Evolutionary conservation across 108 stramenopile genomes (phyloP), one percentile per base, ranked within the genome.

Genomic region (Conticribra weissflogii): DNA sequence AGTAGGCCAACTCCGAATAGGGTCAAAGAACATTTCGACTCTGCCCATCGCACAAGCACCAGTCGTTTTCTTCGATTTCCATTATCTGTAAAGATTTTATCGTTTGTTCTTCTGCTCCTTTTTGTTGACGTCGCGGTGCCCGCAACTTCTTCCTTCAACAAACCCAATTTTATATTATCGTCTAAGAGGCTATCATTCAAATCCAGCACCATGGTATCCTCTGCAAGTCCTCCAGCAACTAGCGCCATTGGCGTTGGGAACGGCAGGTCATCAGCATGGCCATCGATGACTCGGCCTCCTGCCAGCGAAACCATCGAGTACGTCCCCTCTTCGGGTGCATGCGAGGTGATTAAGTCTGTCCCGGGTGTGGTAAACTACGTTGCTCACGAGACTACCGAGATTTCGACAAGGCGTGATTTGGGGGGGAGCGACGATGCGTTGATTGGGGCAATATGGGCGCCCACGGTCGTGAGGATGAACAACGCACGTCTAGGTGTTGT

Each of bases 281-380:
- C 63, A 49, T 32, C 55, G 28, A 65, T 73, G 72, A 44, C 44
- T 30, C 54, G 41, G 5, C 41, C 72, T 0, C 54, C 63, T 15
- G 2, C 45, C 28, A 54, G 57, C 36, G 45, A 59, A 45, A 17
- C n/a, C 18, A 36, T 47, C 30, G 14, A 49, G 12, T 49, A 62
- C 46, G 18, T 46, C 29, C 1, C 1, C 3, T n/a, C n/a, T n/a
- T n/a, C n/a, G n/a, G n/a, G n/a, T n/a, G n/a, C n/a, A n/a, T n/a
- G n/a, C n/a, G n/a, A n/a, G n/a, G n/a, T n/a, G n/a, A n/a, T n/a
- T n/a, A n/a, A 22, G 7, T 55, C 53, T 51, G 54, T 78, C 24
- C 30, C 54, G 2, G 78, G 75, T n/a, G 64, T 69, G 3, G 83
- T 87, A 78, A 78, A 81, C 21, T 86, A 83, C 59, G 81, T 86